Evolutionary conservation across 139 green algal species (phyloP), one percentile per base, ranked within the genome.

Genomic region (Pseudopediastrum boryanum): DNA sequence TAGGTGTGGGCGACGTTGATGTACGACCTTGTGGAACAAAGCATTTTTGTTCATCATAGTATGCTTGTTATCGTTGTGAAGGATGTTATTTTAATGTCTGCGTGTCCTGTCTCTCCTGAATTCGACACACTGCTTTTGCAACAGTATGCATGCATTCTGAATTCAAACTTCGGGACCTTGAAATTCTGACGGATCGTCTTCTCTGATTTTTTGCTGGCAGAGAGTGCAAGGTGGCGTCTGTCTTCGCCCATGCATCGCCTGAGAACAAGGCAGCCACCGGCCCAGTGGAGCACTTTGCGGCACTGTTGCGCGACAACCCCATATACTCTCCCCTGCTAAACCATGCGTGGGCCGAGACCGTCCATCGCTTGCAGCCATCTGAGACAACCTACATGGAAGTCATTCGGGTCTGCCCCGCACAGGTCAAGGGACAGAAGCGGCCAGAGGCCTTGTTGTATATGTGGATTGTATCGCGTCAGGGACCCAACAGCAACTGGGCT

Each of bases 341-440:
- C 25, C 82, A 86, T 65, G 66, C 75, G 25, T 36, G 27, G 3
- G 71, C 77, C 1, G 80, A 78, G 59, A 86, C 76, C 25, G 70
- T 86, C 16, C 71, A 72, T 36, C 76, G 82, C 27, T 66, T 81
- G 76, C 76, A 83, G 71, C 51, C 71, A 0, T 78, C 63, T 0
- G 58, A 80, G 35, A 61, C 43, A 3, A 77, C 77, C 12, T 86
- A 84, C 77, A 83, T 86, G 82, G 82, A 83, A 46, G 54, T 86
- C 8, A 65, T 86, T 23, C 35, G 52, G 19, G 51, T 83, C 29
- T 75, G 71, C 0, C 71, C 75, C 2, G 80, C 71, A 51, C 4
- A 12, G 46, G 13, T 12, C 36, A 31, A 25, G 16, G 48, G 48
- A 16, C 25, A 78, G 56, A 36, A 68, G 70, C 52, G 69, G 71